phyloP scores from a whole-genome alignment of 441 rosid species.

The Theobroma grandiflorum region DNA sequence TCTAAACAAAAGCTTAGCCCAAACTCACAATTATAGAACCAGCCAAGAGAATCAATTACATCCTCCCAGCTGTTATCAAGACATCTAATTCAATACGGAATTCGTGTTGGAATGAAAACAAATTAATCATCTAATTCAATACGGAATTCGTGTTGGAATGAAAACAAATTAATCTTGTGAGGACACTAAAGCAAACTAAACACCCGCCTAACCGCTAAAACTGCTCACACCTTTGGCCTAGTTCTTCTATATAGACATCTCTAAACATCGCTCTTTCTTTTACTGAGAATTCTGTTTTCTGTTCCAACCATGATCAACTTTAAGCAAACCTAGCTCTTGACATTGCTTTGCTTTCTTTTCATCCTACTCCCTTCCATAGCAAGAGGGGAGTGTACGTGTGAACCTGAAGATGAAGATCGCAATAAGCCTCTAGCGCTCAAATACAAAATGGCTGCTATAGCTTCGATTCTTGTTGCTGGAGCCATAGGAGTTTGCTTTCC shows the following conservation, averaged over 20 bases:
- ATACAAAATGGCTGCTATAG: conserved; percentile 59
- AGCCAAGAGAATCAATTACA: too few relatives aligned
- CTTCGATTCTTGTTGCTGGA: conserved; percentile 57
- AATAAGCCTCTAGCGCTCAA: conserved; percentile 44
- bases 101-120: too few relatives aligned
- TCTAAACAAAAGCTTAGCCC: too few relatives aligned
- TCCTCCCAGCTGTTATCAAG: too few relatives aligned
- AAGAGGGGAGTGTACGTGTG: conserved; percentile 43
- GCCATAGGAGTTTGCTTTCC: conserved; percentile 62
- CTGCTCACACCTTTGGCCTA: background rate
- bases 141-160: too few relatives aligned
- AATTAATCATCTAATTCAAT: too few relatives aligned
- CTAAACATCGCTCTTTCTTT: background rate
- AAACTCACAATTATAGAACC: too few relatives aligned
- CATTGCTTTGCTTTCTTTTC: conserved; percentile 26
- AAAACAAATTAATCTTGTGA: too few relatives aligned
- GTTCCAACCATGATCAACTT: background rate
- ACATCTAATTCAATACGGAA: too few relatives aligned
- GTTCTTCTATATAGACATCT: background rate
- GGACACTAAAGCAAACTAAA: too few relatives aligned
- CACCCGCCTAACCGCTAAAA: too few relatives aligned
- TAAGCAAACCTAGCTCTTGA: conserved; percentile 8
- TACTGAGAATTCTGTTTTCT: background rate
- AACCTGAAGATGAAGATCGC: conserved; percentile 17
- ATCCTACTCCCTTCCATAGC: conserved; percentile 30